Conservation (phyloP, 1,284 basidiomycete species). For the Ganoderma sinense region DNA sequence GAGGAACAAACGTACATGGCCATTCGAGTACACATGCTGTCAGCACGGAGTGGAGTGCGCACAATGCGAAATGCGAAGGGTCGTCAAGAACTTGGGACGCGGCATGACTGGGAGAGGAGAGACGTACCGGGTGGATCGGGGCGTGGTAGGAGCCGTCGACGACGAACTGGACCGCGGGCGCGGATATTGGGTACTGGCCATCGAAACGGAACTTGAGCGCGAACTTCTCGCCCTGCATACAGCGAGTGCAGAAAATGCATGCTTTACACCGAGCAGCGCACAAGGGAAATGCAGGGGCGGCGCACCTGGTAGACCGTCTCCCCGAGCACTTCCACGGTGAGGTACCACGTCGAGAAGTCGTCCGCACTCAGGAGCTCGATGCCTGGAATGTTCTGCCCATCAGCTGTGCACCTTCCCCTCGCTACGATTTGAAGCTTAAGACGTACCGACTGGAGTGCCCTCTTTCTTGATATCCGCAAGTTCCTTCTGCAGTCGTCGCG, state of each 20-base stretch:
- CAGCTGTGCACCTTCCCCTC: not conserved
- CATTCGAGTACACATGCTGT: slow-evolving; percentile 87
- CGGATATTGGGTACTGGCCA: slow-evolving; percentile 77
- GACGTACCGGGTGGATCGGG: slow-evolving; percentile 78
- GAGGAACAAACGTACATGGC: slow-evolving; percentile 72
- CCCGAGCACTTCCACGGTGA: slow-evolving; percentile 81
- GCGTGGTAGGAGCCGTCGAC: slow-evolving; percentile 65
- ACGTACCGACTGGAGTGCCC: slow-evolving; percentile 75
- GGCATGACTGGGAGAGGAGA: too few relatives aligned
- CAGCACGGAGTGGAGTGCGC: not conserved
- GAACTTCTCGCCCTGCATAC: slow-evolving; percentile 71
- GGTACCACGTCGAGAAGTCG: slow-evolving; percentile 76
- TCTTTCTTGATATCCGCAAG: slow-evolving; percentile 73
- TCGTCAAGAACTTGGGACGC: too few relatives aligned
- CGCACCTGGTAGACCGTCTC: slow-evolving; percentile 76
- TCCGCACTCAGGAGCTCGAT: slow-evolving; percentile 76
- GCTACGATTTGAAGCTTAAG: not conserved
- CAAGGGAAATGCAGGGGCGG: not conserved
- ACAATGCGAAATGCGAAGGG: too few relatives aligned
- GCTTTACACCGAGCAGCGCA: not conserved
- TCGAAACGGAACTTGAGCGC: slow-evolving; percentile 83
- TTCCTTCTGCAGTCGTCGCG: slow-evolving; percentile 76
- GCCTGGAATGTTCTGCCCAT: slow-evolving; percentile 48
- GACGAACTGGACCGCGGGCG: slow-evolving; percentile 85
- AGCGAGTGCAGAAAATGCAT: not conserved